Evolutionary conservation across 2,329 filamentous ascomycete genomes (phyloP).

Genomic region (Erysiphe neolycopersici): DNA sequence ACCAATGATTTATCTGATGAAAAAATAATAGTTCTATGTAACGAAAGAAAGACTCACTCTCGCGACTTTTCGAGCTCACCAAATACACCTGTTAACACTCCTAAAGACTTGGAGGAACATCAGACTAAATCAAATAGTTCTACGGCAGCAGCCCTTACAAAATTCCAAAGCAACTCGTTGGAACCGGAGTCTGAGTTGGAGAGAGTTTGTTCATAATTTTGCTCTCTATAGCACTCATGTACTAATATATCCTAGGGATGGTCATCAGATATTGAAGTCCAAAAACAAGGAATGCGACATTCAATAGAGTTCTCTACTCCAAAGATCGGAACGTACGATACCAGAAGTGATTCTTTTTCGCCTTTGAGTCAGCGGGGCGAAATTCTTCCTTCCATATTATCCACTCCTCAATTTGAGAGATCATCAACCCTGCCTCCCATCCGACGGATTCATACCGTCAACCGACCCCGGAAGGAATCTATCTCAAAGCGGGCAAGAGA

Average conservation of each 20-base stretch:
- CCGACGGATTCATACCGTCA: conserved; percentile 43
- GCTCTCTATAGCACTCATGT: not conserved
- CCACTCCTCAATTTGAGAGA: conserved; percentile 58
- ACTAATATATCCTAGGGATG: conserved; percentile 26
- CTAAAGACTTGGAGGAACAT: conserved; percentile 43
- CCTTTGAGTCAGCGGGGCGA: conserved; percentile 41
- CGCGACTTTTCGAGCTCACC: conserved; percentile 34
- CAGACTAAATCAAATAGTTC: conserved; percentile 37
- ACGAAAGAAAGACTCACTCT: too few relatives aligned
- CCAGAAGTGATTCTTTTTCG: conserved; percentile 39
- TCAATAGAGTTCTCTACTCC: conserved; percentile 51
- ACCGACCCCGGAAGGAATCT: conserved; percentile 60
- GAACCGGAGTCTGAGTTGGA: conserved; percentile 58
- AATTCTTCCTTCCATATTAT: conserved; percentile 57
- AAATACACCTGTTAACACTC: conserved; percentile 39
- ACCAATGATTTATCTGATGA: conserved; percentile 1
- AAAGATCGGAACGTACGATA: conserved; percentile 26
- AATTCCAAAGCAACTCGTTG: conserved; percentile 54
- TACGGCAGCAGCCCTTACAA: conserved; percentile 56
- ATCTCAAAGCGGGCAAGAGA: conserved; percentile 55
- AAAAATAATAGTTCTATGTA: too few relatives aligned
- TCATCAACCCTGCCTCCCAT: conserved; percentile 72
- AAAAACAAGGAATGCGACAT: conserved; percentile 29
- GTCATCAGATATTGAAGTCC: conserved; percentile 42
- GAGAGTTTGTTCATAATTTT: conserved; percentile 25